Evolutionary conservation across 805 yeast genomes (phyloP), one percentile per base, ranked within the genome.

Genomic region (Zygoascus biomembranicola): DNA sequence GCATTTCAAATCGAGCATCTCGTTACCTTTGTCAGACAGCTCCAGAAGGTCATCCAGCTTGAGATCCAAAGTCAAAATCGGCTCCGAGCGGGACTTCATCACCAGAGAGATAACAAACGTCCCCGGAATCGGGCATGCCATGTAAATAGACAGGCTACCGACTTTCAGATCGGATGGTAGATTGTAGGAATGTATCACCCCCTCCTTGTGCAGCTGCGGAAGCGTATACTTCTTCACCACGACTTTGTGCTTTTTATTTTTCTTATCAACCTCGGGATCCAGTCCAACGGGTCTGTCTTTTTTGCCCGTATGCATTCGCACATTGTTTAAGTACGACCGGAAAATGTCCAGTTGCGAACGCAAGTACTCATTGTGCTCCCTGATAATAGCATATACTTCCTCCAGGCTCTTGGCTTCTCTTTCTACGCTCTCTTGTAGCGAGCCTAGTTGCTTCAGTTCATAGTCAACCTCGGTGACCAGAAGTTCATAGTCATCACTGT

Each of bases 321-420:
- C 71, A 44, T 70, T 69, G 50, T 57, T 50, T 52, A 70, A 57
- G 54, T 70, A 70, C 23, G 71, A 66, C 32, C 66, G 57, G 59
- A 67, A 70, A 4, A 71, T 68, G 42, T 69, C 69, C 20, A 70
- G 55, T 57, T 70, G 73, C 2, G 65, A 55, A 32, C 61, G 57
- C 18, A 70, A 62, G 49, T 70, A 69, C 50, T 65, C 68, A 47
- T 70, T 69, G 53, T 67, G 73, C 42, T 70, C 73, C 9, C 63
- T 50, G 26, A 69, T 67, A 16, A 65, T 60, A 10, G 58, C 44
- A 51, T 60, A 63, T 6, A 69, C 73, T 11, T 61, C 61, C 44
- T 65, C 64, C 14, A 70, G 59, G 11, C 69, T 63, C 14, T 43
- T 47, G 19, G 67, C 58, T 53, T 70, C 73, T 19, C 54, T 60